Conservation (phyloP, 495 filamentous ascomycete genomes). For the Daldinia bambusicola region DNA sequence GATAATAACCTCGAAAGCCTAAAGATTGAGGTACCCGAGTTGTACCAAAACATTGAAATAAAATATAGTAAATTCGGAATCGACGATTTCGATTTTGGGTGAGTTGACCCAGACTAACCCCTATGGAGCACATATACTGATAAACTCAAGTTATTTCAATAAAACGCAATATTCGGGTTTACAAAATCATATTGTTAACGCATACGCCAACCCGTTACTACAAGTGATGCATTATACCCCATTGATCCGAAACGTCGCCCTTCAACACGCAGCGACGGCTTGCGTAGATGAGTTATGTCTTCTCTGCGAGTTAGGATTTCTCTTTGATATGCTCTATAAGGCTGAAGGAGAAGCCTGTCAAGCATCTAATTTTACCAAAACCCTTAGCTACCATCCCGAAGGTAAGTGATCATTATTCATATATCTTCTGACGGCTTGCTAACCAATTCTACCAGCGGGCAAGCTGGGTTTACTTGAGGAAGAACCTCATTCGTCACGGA, state of each 20-base stretch:
- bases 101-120: constrained; percentile 42
- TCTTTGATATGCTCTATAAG: constrained; percentile 98
- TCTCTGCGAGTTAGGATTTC: constrained; percentile 91
- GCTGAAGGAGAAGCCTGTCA: constrained; percentile 93
- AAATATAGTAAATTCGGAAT: constrained; percentile 98
- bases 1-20: constrained; percentile 68
- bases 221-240: constrained; percentile 93
- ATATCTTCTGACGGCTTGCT: constrained; percentile 2
- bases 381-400: constrained; percentile 80
- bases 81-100: constrained; percentile 98
- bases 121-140: not conserved
- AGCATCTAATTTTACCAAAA: constrained; percentile 94
- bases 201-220: constrained; percentile 91
- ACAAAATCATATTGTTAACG: constrained; percentile 96
- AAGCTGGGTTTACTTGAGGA: constrained; percentile 84
- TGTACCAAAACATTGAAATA: constrained; percentile 92
- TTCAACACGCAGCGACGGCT: constrained; percentile 86
- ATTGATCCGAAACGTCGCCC: constrained; percentile 83
- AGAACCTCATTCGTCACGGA: constrained; percentile 73
- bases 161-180: constrained; percentile 88
- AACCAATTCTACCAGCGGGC: constrained; percentile 59
- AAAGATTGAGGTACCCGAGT: constrained; percentile 79
- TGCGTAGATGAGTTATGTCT: constrained; percentile 86
- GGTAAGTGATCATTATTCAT: constrained; percentile 50
- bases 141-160: constrained; percentile 80